A percentile compares a stretch with the other conserved stretches of the same genome.
phyloP scores from a whole-genome alignment of 306 rosid genomes.

The Rosa chinensis region DNA sequence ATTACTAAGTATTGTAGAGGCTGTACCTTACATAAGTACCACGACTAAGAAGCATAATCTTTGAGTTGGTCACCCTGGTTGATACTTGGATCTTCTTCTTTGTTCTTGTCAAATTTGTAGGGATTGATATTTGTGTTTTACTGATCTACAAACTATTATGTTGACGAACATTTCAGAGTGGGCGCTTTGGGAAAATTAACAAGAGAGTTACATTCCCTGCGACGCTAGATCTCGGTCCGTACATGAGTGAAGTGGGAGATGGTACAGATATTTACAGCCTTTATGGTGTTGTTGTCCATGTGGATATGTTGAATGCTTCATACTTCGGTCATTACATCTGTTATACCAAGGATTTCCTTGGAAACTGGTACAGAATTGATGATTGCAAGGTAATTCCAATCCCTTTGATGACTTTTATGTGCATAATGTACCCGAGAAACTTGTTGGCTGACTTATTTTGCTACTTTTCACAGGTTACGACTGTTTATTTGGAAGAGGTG shows the following conservation, averaged over 20 bases:
- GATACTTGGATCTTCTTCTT: background rate
- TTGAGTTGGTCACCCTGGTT: background rate
- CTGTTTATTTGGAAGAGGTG: conserved; percentile 83
- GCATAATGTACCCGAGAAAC: background rate
- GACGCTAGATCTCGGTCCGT: conserved; percentile 76
- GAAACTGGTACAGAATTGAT: conserved; percentile 82
- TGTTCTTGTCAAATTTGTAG: background rate
- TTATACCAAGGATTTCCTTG: conserved; percentile 75
- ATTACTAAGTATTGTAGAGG: background rate
- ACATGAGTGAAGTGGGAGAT: conserved; percentile 82
- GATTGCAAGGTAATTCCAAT: conserved; percentile 70
- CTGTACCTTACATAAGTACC: background rate
- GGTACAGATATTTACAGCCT: conserved; percentile 69
- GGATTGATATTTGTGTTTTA: background rate
- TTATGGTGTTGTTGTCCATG: conserved; percentile 90
- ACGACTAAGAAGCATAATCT: background rate
- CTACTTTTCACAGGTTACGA: conserved; percentile 50
- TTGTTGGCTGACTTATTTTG: conserved; percentile 26
- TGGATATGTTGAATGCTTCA: conserved; percentile 96
- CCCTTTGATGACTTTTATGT: conserved; percentile 7
- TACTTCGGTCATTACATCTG: conserved; percentile 95
- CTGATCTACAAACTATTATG: background rate
- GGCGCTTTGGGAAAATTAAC: conserved; percentile 94
- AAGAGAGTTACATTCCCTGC: conserved; percentile 90
- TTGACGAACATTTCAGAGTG: conserved; percentile 62